Conservation (phyloP, 1,284 basidiomycete genomes). For the Puccinia brachypodii region DNA sequence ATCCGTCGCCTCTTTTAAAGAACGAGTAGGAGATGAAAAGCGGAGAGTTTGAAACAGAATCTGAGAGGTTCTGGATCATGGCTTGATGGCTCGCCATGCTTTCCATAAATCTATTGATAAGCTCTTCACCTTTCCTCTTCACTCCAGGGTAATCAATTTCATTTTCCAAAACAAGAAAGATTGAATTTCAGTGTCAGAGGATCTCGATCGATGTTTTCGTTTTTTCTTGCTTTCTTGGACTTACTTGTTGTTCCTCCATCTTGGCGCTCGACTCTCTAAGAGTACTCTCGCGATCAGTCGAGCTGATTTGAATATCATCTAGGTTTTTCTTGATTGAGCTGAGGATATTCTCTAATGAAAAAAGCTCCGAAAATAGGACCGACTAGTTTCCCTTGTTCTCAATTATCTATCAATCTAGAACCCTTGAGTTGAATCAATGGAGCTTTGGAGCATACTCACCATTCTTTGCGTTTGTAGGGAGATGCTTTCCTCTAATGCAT, state of each 20-base stretch:
- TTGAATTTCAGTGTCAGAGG: neutral
- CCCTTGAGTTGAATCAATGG: neutral
- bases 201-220: neutral
- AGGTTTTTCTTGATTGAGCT: constrained; percentile 8
- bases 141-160: neutral
- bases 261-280: neutral
- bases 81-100: constrained; percentile 14
- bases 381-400: neutral
- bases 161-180: neutral
- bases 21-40: constrained; percentile 12
- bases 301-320: neutral
- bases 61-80: constrained; percentile 14
- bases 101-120: constrained; percentile 8
- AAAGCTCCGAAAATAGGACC: neutral
- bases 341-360: neutral
- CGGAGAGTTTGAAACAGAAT: constrained; percentile 10
- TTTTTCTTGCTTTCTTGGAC: neutral
- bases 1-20: neutral
- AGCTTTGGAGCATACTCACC: neutral
- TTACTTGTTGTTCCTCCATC: constrained; percentile 27
- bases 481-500: neutral
- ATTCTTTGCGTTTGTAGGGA: constrained; percentile 4
- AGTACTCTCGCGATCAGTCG: neutral
- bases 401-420: neutral
- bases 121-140: constrained; percentile 12